phyloP scores from a whole-genome alignment of 2,329 filamentous ascomycete genomes.

The Chaetomium globosum region DNA sequence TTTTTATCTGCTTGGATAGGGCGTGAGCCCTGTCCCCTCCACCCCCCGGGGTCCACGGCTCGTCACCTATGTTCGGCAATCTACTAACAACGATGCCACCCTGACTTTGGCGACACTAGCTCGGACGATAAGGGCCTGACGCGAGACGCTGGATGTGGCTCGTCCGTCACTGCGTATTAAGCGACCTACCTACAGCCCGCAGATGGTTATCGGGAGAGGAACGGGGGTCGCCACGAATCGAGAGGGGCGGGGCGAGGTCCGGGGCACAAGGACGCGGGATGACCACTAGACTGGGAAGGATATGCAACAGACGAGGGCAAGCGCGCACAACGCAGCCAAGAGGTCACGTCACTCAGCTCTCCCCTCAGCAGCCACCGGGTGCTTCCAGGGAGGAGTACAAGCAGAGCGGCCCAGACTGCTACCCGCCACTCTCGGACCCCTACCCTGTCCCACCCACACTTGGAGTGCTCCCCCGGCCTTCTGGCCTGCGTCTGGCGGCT shows the following conservation, averaged over 20 bases:
- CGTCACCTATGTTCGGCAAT: not conserved
- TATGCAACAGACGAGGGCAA: conserved; percentile 25
- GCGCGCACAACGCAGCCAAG: conserved; percentile 26
- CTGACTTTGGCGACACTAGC: not conserved
- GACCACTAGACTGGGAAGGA: conserved; percentile 24
- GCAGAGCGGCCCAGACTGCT: conserved; percentile 5
- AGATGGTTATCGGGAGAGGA: conserved; percentile 30
- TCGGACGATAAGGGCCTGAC: conserved; percentile 17
- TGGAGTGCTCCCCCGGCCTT: not conserved
- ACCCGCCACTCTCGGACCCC: not conserved
- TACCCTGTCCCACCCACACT: not conserved
- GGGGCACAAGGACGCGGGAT: conserved; percentile 19
- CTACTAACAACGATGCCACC: not conserved
- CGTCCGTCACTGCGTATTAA: conserved; percentile 24
- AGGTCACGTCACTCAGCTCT: conserved; percentile 31
- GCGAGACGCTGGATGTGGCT: conserved; percentile 22
- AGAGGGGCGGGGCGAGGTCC: conserved; percentile 19
- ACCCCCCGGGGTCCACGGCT: not conserved
- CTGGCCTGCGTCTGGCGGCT: not conserved
- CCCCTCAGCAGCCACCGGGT: conserved; percentile 14
- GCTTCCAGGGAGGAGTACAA: not conserved
- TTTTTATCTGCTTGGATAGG: not conserved
- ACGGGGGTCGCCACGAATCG: conserved; percentile 29
- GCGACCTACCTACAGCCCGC: conserved; percentile 29
- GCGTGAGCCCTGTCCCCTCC: not conserved